Conservation (phyloP, 148 eudicot genomes). For the Beta vulgaris region DNA sequence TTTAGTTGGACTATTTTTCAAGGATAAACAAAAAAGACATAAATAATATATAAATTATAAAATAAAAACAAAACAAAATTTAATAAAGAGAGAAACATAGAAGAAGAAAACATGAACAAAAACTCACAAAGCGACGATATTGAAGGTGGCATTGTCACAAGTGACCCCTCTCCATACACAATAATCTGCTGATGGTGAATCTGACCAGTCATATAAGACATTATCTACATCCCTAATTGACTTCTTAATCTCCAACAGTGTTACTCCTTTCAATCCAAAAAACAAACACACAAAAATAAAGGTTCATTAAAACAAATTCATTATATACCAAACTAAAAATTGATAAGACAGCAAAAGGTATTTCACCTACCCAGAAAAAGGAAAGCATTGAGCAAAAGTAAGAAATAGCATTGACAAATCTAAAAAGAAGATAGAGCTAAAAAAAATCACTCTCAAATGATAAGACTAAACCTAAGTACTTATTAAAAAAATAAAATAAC, state of each 20-base stretch:
- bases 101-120: not conserved
- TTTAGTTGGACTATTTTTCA: not conserved
- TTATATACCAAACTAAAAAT: not conserved
- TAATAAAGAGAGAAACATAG: too few relatives aligned
- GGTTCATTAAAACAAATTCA: not conserved
- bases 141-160: conserved; percentile 90
- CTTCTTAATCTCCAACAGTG: conserved; percentile 88
- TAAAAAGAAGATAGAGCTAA: conserved; percentile 18
- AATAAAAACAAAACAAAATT: not conserved
- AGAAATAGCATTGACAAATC: not conserved
- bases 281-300: not conserved
- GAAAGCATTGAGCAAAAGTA: conserved; percentile 6
- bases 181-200: conserved; percentile 77
- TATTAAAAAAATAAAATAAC: conserved; percentile 13
- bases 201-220: conserved; percentile 96
- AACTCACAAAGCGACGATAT: conserved; percentile 70
- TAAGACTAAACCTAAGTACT: conserved; percentile 33
- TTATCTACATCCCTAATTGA: conserved; percentile 92
- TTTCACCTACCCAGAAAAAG: conserved; percentile 22
- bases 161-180: conserved; percentile 93
- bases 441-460: conserved; percentile 26
- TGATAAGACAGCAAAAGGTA: conserved; percentile 30
- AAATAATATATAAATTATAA: not conserved
- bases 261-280: conserved; percentile 44
- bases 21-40: not conserved